Evolutionary conservation across 2,329 filamentous ascomycete genomes (phyloP).

Genomic region (Cladosporium sp.): DNA sequence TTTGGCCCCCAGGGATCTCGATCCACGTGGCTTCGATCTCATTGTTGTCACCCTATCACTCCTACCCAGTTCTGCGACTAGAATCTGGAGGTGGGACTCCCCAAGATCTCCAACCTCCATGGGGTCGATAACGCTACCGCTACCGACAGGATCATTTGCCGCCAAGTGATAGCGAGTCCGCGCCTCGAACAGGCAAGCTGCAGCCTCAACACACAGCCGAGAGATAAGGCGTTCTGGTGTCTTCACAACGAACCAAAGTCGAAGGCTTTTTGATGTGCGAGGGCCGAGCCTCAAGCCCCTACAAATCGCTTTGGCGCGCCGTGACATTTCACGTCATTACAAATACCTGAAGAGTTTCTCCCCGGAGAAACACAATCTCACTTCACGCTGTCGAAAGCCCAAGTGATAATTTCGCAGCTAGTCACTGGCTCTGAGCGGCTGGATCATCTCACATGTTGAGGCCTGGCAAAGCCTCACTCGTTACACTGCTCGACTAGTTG

Average conservation of each 20-base stretch:
- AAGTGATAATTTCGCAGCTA: conserved; percentile 7
- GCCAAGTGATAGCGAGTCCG: conserved; percentile 9
- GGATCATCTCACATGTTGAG: not conserved
- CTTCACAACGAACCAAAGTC: not conserved
- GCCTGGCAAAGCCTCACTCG: not conserved
- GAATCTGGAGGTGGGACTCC: not conserved
- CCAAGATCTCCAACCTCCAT: not conserved
- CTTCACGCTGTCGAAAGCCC: not conserved
- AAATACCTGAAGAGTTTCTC: conserved; percentile 1
- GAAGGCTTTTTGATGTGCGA: not conserved
- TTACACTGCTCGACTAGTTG: not conserved
- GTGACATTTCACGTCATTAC: not conserved
- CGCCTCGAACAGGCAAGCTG: conserved; percentile 7
- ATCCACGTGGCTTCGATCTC: not conserved
- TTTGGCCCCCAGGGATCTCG: not conserved
- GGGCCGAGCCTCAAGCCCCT: no score
- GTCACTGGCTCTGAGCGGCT: conserved; percentile 3
- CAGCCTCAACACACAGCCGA: conserved; percentile 1
- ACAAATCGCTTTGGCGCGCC: no score
- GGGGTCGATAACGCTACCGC: not conserved
- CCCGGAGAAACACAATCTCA: conserved; percentile 12
- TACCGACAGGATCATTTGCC: not conserved
- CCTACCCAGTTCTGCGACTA: not conserved
- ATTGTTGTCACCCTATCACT: not conserved
- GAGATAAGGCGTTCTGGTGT: conserved; percentile 9